A percentile compares a stretch with the other conserved stretches of the same genome.
Conservation (phyloP, 768 basidiomycete genomes). For the Mycena chlorophos region DNA sequence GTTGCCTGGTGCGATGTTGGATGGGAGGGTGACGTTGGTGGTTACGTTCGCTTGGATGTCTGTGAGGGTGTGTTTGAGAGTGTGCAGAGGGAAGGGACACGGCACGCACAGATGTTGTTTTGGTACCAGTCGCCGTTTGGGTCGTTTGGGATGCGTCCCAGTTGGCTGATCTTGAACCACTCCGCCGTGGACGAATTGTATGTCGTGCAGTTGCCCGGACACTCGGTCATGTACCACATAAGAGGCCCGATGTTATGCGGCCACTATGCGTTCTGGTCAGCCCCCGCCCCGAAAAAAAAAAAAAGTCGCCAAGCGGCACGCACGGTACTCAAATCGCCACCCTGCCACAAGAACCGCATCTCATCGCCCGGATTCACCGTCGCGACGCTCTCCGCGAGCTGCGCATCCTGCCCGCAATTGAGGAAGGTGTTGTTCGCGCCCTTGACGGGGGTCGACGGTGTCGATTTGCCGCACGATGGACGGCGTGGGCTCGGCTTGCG, state of each 20-base stretch:
- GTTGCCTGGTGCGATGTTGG: constrained; percentile 43
- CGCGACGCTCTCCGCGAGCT: constrained; percentile 49
- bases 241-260: constrained; percentile 48
- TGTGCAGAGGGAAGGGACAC: neutral
- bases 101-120: constrained; percentile 36
- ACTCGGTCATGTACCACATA: constrained; percentile 54
- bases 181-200: constrained; percentile 43
- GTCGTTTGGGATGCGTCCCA: constrained; percentile 34
- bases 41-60: constrained; percentile 3
- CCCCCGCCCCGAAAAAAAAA: neutral
- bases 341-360: constrained; percentile 59
- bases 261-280: constrained; percentile 11
- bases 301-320: constrained; percentile 7
- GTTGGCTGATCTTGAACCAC: constrained; percentile 53
- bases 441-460: constrained; percentile 44
- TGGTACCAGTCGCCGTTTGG: constrained; percentile 36
- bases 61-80: neutral
- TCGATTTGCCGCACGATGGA: constrained; percentile 45
- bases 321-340: constrained; percentile 31
- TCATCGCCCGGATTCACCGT: constrained; percentile 60
- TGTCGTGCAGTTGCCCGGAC: constrained; percentile 44
- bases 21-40: constrained; percentile 37
- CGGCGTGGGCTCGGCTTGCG: constrained; percentile 26
- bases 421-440: constrained; percentile 55
- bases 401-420: constrained; percentile 61